phyloP scores from a whole-genome alignment of 352 stramenopile genomes.

The Peronospora farinosa region DNA sequence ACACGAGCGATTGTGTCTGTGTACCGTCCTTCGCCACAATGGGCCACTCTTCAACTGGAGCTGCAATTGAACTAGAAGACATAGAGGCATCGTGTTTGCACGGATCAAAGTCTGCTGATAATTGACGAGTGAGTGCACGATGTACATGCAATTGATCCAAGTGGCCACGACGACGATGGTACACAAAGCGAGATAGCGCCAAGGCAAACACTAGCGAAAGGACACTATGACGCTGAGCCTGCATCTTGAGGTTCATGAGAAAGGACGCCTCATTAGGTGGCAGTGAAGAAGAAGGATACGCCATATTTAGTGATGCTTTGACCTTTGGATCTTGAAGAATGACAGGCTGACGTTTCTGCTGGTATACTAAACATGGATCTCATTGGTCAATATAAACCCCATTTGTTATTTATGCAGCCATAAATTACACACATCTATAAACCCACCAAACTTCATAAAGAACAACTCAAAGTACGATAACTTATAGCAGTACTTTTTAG shows the following conservation, averaged over 20 bases:
- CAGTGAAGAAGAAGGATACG: constrained; percentile 1
- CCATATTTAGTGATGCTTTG: background rate
- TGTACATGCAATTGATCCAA: constrained; percentile 39
- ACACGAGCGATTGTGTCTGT: constrained; percentile 43
- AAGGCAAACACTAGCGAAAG: constrained; percentile 35
- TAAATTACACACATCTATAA: background rate
- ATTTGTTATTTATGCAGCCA: background rate
- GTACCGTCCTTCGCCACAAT: constrained; percentile 36
- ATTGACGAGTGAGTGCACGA: constrained; percentile 25
- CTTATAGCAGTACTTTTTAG: background rate
- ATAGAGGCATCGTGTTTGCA: constrained; percentile 4
- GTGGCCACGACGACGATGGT: constrained; percentile 38
- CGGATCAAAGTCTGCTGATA: constrained; percentile 17
- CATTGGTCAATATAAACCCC: constrained; percentile 12
- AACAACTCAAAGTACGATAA: background rate
- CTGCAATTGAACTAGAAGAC: constrained; percentile 4
- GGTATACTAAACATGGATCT: background rate
- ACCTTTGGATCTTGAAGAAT: background rate
- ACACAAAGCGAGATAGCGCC: constrained; percentile 40
- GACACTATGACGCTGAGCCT: constrained; percentile 29
- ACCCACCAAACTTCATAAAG: background rate
- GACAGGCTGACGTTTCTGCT: background rate
- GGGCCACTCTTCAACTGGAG: constrained; percentile 45
- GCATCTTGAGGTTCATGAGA: constrained; percentile 23
- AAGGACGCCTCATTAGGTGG: constrained; percentile 18